phyloP scores from a whole-genome alignment of 768 basidiomycete genomes.

The Cantharellus cinnabarinus region DNA sequence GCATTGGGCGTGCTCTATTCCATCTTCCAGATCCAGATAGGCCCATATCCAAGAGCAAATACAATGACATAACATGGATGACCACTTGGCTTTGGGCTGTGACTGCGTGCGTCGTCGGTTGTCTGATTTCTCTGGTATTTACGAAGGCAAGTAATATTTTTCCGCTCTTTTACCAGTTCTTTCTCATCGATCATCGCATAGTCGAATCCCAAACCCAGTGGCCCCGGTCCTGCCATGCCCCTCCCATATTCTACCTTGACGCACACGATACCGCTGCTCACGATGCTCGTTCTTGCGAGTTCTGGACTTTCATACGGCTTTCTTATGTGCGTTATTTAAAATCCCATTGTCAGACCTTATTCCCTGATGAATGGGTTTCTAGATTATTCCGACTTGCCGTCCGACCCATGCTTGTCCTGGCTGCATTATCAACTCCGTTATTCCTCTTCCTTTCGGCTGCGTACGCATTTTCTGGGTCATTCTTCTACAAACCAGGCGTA shows the following conservation, averaged over 20 bases:
- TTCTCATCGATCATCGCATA: constrained; percentile 10
- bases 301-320: constrained; percentile 54
- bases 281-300: constrained; percentile 48
- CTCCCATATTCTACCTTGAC: constrained; percentile 51
- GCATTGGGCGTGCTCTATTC: constrained; percentile 42
- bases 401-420: constrained; percentile 61
- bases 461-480: constrained; percentile 69
- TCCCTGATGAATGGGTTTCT: background rate
- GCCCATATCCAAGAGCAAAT: constrained; percentile 41
- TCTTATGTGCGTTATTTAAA: constrained; percentile 22
- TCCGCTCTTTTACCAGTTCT: constrained; percentile 13
- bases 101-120: constrained; percentile 38
- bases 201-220: constrained; percentile 13
- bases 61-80: constrained; percentile 57
- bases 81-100: constrained; percentile 41
- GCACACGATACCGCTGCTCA: constrained; percentile 58
- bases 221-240: constrained; percentile 8
- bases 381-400: constrained; percentile 57
- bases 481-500: constrained; percentile 30
- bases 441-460: constrained; percentile 53
- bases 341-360: background rate
- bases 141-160: constrained; percentile 17
- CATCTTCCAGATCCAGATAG: constrained; percentile 59
- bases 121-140: constrained; percentile 44
- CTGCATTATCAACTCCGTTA: constrained; percentile 54